phyloP scores from a whole-genome alignment of 148 eudicot species.

The Rhododendron vialii region DNA sequence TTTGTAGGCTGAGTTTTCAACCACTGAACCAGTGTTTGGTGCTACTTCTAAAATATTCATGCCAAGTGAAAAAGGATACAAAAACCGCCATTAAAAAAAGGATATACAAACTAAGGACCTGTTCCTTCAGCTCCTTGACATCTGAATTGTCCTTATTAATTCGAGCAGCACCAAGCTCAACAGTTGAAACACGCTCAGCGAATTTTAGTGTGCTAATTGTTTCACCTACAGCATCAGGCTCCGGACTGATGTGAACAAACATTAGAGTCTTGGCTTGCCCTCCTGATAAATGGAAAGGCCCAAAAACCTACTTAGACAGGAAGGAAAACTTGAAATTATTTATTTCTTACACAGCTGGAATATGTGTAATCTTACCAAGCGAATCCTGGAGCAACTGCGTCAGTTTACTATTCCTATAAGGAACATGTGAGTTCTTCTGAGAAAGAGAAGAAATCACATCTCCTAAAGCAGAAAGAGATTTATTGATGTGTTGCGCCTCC shows the following conservation, averaged over 20 bases:
- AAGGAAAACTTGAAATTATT: neutral
- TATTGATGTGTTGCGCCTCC: constrained; percentile 91
- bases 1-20: neutral
- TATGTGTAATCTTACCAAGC: constrained; percentile 48
- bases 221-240: constrained; percentile 76
- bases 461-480: constrained; percentile 90
- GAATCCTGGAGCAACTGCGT: constrained; percentile 95
- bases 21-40: neutral
- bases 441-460: constrained; percentile 92
- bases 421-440: constrained; percentile 71
- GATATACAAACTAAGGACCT: constrained; percentile 36
- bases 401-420: constrained; percentile 86
- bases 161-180: constrained; percentile 92
- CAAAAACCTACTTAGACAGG: constrained; percentile 3
- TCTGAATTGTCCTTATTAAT: constrained; percentile 63
- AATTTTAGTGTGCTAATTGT: constrained; percentile 90
- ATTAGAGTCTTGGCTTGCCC: constrained; percentile 97
- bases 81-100: neutral
- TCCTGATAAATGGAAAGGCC: constrained; percentile 32
- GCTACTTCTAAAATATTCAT: neutral
- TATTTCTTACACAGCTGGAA: neutral
- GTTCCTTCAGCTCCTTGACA: constrained; percentile 77
- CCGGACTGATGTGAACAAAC: constrained; percentile 97
- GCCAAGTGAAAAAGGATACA: neutral
- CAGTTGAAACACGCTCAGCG: constrained; percentile 88